Base-by-base conservation (phyloP, 345 rosid genomes). In the Gossypium bickii region DNA sequence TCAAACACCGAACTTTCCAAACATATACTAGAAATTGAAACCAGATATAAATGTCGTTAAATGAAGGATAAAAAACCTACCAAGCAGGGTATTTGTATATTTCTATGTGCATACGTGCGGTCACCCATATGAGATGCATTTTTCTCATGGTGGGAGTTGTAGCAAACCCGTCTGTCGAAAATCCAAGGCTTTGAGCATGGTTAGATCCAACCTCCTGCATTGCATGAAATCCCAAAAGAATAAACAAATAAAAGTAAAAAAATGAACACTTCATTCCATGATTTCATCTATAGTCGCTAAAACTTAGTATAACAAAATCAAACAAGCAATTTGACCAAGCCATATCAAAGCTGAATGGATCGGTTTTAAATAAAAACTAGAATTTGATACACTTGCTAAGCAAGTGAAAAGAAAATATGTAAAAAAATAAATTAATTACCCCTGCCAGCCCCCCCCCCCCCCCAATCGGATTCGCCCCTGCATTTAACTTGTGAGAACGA, bases 41-140 rank as follows among this genome's bases (percentile, higher is more conserved):
- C 47, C 45, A 63, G n/a, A 27, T 12, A 61, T 12, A 6, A 67
- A 22, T 22, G 34, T 18, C 2, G 0, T 67, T 71, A n/a, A 11
- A 49, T 11, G 43, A 75, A 34, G 24, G 11, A 72, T 12, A 65
- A 48, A 20, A 55, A 13, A 77, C 86, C 34, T 55, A 94, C 98
- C 98, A 94, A 60, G 97, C 94, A 20, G 97, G 98, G 69, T 94
- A 94, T 59, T 87, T 92, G 85, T 89, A 92, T 48, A 94, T 82
- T 81, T 94, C 98, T 59, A 92, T 90, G 78, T 94, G 98, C 97
- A 94, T 92, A 58, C 98, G 90, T 70, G 93, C 93, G 59, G 97
- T 92, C 13, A 94, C 98, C 98, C 98, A 94, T 59, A 94, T 92
- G 74, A 94, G 98, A 82, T 90, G 91, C 86, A 94, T 16, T 80